A percentile compares a stretch with the other conserved stretches of the same genome.
phyloP scores from a whole-genome alignment of 2,329 filamentous ascomycete species.

The Pseudopithomyces maydicus region DNA sequence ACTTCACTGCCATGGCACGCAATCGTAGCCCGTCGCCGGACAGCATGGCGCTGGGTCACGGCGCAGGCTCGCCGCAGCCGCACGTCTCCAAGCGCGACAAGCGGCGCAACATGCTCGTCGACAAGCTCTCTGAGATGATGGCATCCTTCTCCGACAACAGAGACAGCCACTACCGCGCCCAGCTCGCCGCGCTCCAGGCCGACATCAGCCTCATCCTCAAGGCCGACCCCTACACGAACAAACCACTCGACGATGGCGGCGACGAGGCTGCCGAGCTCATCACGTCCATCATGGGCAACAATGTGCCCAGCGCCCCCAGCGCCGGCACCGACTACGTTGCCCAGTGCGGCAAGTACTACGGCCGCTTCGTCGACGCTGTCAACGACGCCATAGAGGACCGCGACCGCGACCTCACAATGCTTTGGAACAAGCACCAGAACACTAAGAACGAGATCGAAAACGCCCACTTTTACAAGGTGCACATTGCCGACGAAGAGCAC shows the following conservation, averaged over 20 bases:
- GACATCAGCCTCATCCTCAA: constrained; percentile 86
- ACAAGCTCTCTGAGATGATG: constrained; percentile 76
- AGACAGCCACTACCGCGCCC: constrained; percentile 83
- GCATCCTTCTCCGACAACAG: constrained; percentile 80
- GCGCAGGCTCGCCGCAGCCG: constrained; percentile 51
- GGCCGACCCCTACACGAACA: constrained; percentile 77
- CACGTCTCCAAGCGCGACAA: constrained; percentile 85
- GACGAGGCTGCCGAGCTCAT: constrained; percentile 71
- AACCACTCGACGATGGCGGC: constrained; percentile 67
- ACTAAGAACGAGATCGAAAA: constrained; percentile 61
- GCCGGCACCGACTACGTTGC: constrained; percentile 70
- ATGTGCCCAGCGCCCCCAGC: constrained; percentile 50
- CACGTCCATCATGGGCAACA: constrained; percentile 48
- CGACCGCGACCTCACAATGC: constrained; percentile 79
- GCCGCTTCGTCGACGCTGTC: constrained; percentile 82
- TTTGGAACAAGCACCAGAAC: constrained; percentile 68
- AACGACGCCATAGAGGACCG: constrained; percentile 87
- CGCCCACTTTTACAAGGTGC: constrained; percentile 63
- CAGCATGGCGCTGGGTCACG: constrained; percentile 42
- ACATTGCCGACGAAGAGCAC: constrained; percentile 67
- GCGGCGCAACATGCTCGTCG: constrained; percentile 79
- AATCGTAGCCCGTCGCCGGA: constrained; percentile 46
- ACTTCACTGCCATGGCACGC: constrained; percentile 39
- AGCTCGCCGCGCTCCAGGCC: constrained; percentile 88
- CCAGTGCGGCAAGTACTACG: constrained; percentile 78